Evolutionary conservation across 768 basidiomycete genomes (phyloP), one percentile per base, ranked within the genome.

Genomic region (Trametes maxima): DNA sequence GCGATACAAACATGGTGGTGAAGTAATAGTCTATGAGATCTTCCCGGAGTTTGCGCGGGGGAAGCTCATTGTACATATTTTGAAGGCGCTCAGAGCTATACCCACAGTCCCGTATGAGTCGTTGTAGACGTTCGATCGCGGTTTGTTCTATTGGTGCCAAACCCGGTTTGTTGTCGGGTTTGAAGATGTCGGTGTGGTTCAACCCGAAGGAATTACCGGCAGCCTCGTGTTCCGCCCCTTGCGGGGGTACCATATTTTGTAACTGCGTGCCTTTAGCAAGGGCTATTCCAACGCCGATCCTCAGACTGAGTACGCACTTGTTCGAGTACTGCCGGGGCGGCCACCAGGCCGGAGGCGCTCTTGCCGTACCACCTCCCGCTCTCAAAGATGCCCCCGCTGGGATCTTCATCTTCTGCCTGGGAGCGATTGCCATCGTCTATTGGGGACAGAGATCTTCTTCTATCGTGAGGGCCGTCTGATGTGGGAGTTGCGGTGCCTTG

Each of bases 21-120:
- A 93, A 94, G 66, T 92, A 95, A 72, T 90, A 87, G 68, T 95
- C 88, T 61, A 96, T 80, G 21, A 96, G 84, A 33, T 84, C 84
- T 67, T 92, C 87, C 3, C 90, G 88, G 24, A 88, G 80, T 53
- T 85, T 79, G 56, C 83, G 84, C 5, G 91, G 89, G 47, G 95
- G 95, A 45, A 98, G 81, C 67, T 96, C 94, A 70, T 92, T 87
- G 19, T 95, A 79, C 11, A 98, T 83, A 70, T 96, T 95, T 1
- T 89, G 86, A 46, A 98, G 87, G 74, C 94, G 94, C 62, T 94
- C 90, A 1, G 94, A 92, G 17, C 89, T 85, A 39, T 95, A 92
- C 6, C 95, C 95, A 72, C 92, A 98, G 72, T 98, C 94, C 73
- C 91, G 89, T 39, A 96, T 88, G 37, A 98, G 81, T 46, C 85